phyloP scores from a whole-genome alignment of 2,329 filamentous ascomycete genomes.

The Sphaerostilbella broomeana region DNA sequence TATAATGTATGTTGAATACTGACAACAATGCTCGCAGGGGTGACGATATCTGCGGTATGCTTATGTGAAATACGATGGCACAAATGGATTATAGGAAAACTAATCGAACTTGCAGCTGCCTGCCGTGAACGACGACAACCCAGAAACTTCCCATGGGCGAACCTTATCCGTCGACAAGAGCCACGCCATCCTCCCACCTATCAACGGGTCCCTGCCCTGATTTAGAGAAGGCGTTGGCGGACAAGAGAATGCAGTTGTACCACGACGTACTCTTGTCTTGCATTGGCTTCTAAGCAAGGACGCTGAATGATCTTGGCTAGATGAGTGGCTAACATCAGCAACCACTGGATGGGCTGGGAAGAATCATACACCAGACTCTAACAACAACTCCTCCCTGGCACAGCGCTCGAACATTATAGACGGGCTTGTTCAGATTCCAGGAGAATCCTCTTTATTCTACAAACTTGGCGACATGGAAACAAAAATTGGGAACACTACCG shows the following conservation, averaged over 20 bases:
- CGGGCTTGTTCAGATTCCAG: too few relatives aligned
- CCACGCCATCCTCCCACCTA: constrained; percentile 21
- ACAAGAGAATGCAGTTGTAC: neutral
- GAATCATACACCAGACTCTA: constrained; percentile 1
- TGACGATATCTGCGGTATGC: constrained; percentile 40
- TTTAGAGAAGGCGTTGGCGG: neutral
- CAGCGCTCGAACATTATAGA: too few relatives aligned
- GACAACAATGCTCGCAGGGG: constrained; percentile 27
- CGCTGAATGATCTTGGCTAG: neutral
- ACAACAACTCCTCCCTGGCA: too few relatives aligned
- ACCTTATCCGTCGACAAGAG: constrained; percentile 30
- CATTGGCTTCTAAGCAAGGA: neutral
- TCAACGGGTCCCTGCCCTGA: constrained; percentile 24
- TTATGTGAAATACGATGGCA: neutral
- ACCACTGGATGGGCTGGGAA: neutral
- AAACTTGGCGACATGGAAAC: constrained; percentile 1
- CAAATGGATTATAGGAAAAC: constrained; percentile 10
- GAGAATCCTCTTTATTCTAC: neutral
- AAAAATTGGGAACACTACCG: constrained; percentile 1
- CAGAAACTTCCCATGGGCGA: constrained; percentile 33
- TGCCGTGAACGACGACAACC: constrained; percentile 35
- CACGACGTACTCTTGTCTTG: neutral
- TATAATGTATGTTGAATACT: constrained; percentile 17
- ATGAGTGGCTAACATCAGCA: constrained; percentile 1
- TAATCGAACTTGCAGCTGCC: constrained; percentile 26